Evolutionary conservation across 805 yeast species (phyloP).

Genomic region (Wickerhamiella kurtzmanii): DNA sequence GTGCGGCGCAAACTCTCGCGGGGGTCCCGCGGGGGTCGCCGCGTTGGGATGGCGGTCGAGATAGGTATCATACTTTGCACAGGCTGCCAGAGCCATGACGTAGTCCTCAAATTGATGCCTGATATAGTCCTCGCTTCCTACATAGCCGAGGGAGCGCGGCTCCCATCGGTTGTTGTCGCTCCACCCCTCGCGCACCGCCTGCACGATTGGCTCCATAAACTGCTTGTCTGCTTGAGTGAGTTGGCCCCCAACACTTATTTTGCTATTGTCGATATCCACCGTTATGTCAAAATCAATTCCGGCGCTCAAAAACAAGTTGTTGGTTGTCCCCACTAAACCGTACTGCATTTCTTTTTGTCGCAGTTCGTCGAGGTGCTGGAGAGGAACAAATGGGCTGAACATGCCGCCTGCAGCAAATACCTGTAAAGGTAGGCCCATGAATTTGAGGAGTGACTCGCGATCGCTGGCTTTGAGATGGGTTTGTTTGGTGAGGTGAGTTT

Average conservation of each 20-base stretch:
- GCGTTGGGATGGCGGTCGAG: constrained; percentile 27
- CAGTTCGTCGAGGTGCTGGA: constrained; percentile 77
- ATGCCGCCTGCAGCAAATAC: constrained; percentile 75
- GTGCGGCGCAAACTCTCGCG: constrained; percentile 23
- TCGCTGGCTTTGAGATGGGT: constrained; percentile 64
- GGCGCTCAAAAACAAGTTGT: constrained; percentile 61
- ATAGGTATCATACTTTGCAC: constrained; percentile 57
- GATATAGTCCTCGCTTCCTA: constrained; percentile 78
- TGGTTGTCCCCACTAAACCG: constrained; percentile 78
- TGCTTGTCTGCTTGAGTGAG: constrained; percentile 52
- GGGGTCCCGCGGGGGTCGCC: constrained; percentile 24
- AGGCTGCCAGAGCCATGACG: constrained; percentile 56
- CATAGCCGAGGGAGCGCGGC: constrained; percentile 36
- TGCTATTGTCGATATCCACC: constrained; percentile 46
- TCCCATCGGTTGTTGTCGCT: constrained; percentile 29
- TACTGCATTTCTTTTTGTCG: constrained; percentile 41
- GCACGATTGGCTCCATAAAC: constrained; percentile 50
- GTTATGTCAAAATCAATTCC: constrained; percentile 54
- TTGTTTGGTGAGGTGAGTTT: constrained; percentile 40
- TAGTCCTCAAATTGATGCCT: constrained; percentile 86
- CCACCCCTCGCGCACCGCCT: constrained; percentile 36
- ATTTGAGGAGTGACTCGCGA: constrained; percentile 58
- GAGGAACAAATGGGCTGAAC: constrained; percentile 86
- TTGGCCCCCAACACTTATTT: constrained; percentile 30
- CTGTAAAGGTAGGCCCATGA: constrained; percentile 79